Conservation (phyloP, 805 yeast genomes). For the Metschnikowia cubensis region DNA sequence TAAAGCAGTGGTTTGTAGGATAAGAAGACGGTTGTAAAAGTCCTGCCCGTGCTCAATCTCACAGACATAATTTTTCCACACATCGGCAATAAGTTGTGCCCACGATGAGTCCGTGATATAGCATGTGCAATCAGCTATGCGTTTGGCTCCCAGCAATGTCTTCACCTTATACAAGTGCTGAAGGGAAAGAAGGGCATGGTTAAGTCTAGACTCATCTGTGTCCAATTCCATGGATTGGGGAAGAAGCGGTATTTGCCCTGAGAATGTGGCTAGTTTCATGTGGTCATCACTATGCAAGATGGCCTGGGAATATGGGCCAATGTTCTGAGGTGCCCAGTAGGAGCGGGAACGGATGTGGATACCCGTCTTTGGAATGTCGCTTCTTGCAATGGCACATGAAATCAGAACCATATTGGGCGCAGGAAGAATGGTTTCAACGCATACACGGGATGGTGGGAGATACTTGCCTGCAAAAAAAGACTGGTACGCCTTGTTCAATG, state of each 20-base stretch:
- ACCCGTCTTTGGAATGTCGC: constrained; percentile 47
- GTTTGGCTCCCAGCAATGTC: constrained; percentile 44
- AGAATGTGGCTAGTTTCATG: constrained; percentile 54
- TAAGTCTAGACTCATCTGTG: constrained; percentile 1
- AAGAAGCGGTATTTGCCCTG: constrained; percentile 88
- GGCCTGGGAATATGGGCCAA: constrained; percentile 95
- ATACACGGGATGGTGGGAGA: constrained; percentile 83
- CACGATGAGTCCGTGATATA: constrained; percentile 41
- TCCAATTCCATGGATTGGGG: constrained; percentile 64
- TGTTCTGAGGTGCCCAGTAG: constrained; percentile 98
- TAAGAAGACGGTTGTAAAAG: constrained; percentile 32
- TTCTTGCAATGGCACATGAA: constrained; percentile 51
- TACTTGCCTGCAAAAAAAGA: constrained; percentile 51
- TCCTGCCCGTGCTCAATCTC: constrained; percentile 17
- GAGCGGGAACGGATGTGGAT: constrained; percentile 90
- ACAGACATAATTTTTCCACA: constrained; percentile 45
- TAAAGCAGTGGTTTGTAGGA: constrained; percentile 52
- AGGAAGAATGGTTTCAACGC: constrained; percentile 62
- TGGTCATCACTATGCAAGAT: constrained; percentile 39
- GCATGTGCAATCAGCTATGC: constrained; percentile 50
- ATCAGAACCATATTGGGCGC: constrained; percentile 42
- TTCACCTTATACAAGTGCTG: constrained; percentile 72
- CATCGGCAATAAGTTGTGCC: constrained; percentile 28
- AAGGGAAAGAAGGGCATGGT: constrained; percentile 53
- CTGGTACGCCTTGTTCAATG: constrained; percentile 60